phyloP scores from a whole-genome alignment of 2,329 filamentous ascomycete species.

The Eutypella sp. region DNA sequence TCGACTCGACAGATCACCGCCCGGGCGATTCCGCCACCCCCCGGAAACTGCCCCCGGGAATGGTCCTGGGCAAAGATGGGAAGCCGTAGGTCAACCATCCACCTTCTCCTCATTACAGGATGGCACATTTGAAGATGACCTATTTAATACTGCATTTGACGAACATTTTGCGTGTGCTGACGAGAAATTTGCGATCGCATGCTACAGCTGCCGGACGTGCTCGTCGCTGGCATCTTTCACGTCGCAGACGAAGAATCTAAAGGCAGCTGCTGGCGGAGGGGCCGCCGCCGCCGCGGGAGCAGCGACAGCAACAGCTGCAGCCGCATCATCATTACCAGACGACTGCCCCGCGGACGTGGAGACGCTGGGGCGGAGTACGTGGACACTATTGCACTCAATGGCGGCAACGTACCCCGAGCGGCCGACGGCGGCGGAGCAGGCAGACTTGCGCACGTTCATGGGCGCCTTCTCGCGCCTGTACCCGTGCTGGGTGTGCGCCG shows the following conservation, averaged over 20 bases:
- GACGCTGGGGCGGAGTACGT: slow-evolving; percentile 76
- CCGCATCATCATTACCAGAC: slow-evolving; percentile 33
- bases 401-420: slow-evolving; percentile 76
- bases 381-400: slow-evolving; percentile 91
- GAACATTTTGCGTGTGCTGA: no score
- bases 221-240: slow-evolving; percentile 60
- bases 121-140: neutral
- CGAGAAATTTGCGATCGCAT: no score
- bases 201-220: slow-evolving; percentile 69
- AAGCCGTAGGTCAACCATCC: slow-evolving; percentile 65
- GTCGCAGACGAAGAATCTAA: slow-evolving; percentile 44
- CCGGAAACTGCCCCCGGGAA: slow-evolving; percentile 61
- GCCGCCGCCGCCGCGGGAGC: slow-evolving; percentile 15
- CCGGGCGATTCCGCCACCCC: slow-evolving; percentile 23
- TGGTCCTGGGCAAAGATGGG: slow-evolving; percentile 73
- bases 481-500: slow-evolving; percentile 92
- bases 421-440: slow-evolving; percentile 65
- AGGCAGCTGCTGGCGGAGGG: slow-evolving; percentile 28
- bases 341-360: slow-evolving; percentile 93
- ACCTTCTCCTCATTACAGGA: no score
- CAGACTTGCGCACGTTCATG: slow-evolving; percentile 74
- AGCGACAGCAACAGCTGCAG: slow-evolving; percentile 3
- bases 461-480: slow-evolving; percentile 79
- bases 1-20: slow-evolving; percentile 29
- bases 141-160: no score